Conservation (phyloP, 164 flowering plant genomes). For the Aristolochia californica region DNA sequence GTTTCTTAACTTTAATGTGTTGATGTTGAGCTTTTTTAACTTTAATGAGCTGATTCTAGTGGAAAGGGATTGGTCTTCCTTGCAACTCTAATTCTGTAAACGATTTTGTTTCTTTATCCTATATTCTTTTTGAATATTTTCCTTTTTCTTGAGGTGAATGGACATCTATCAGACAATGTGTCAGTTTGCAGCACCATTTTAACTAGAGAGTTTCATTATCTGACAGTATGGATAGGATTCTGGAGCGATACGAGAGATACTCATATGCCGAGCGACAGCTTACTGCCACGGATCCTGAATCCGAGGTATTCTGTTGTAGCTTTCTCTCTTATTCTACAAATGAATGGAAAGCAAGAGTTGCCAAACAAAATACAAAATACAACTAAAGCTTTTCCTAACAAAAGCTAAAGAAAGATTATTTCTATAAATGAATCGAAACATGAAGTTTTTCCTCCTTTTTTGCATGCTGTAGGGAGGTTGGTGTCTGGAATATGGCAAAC, state of each 20-base stretch:
- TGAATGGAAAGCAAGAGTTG: neutral
- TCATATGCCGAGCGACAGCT: constrained; percentile 45
- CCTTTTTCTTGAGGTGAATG: neutral
- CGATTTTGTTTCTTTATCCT: neutral
- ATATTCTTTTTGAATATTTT: neutral
- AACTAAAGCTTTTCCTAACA: neutral
- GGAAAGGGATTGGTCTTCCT: no score
- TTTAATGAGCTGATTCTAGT: no score
- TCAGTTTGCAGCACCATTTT: neutral
- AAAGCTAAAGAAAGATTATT: neutral
- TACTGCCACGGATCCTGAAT: constrained; percentile 18
- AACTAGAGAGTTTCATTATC: neutral
- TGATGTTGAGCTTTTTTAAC: no score
- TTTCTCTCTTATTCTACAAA: neutral
- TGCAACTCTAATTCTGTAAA: neutral
- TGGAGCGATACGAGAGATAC: constrained; percentile 55
- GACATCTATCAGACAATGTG: neutral
- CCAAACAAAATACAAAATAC: neutral
- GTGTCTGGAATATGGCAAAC: constrained; percentile 48
- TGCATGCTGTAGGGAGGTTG: constrained; percentile 26
- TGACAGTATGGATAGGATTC: constrained; percentile 56
- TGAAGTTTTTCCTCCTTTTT: neutral
- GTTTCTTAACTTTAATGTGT: no score
- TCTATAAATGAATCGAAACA: neutral
- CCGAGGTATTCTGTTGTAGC: constrained; percentile 22